Evolutionary conservation across 179 eudicot species (phyloP), one percentile per base, ranked within the genome.

Genomic region (Corrigiola litoralis): DNA sequence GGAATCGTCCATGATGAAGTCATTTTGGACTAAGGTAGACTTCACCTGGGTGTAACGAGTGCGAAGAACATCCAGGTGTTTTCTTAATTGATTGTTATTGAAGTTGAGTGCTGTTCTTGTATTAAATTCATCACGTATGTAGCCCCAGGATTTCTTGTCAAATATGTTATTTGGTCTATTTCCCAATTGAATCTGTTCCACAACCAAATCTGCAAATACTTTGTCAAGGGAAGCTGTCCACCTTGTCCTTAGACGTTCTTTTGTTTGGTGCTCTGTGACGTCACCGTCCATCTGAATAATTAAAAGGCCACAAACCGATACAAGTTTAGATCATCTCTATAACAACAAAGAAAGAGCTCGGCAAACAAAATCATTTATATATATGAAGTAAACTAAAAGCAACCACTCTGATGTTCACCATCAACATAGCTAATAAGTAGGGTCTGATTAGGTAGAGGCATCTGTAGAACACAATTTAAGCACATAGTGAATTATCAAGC

Each of bases 221-320:
- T 83, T 84, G 63, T 89, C 96, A 60, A 89, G 96, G 66, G 82
- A 61, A 42, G 84, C 80, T n/a, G 90, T 89, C 96, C 96, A 89
- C 75, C 87, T 87, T 29, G 88, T 89, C 71, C 96, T 82, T 51
- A 69, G 42, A 40, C 90, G 87, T 62, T 87, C 94, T 79, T 82
- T 89, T 34, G 72, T 72, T 75, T 81, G 90, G 63, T 49, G 69
- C 34, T 80, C 87, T 48, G 57, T 60, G 28, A 61, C 70, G 69
- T 83, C 83, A 61, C 17, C 29, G 33, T 79, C 90, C 95, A 87
- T 87, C 86, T 82, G 63, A 28, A 18, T 21, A 1, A 33, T 37
- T 45, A 54, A 42, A 53, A 41, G 23, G 36, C 12, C 58, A 34
- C 10, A 12, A 53, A 25, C 46, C 42, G 31, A 52, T 13, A 48